phyloP scores from a whole-genome alignment of 805 yeast genomes.

The Peterozyma toletana region DNA sequence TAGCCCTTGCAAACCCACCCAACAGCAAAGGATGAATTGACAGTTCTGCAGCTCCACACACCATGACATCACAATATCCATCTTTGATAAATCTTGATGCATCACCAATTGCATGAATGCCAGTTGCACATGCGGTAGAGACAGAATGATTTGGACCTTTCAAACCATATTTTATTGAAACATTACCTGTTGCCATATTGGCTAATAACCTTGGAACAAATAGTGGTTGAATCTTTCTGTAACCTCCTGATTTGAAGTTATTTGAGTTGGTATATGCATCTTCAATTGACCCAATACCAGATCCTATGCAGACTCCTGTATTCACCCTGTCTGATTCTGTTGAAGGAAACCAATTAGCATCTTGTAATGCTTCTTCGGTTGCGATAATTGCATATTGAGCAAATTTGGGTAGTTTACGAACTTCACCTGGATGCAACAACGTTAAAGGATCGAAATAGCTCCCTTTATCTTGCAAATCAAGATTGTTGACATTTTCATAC shows the following conservation, averaged over 20 bases:
- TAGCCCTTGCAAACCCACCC: constrained; percentile 88
- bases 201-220: constrained; percentile 78
- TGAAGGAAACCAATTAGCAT: constrained; percentile 48
- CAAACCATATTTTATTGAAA: constrained; percentile 70
- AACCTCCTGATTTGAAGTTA: constrained; percentile 40
- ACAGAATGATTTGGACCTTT: constrained; percentile 85
- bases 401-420: constrained; percentile 60
- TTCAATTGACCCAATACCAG: constrained; percentile 85
- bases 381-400: constrained; percentile 77
- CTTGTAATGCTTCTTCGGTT: constrained; percentile 66
- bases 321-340: constrained; percentile 24
- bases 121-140: constrained; percentile 96
- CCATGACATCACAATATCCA: constrained; percentile 78
- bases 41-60: constrained; percentile 94
- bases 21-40: constrained; percentile 79
- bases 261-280: constrained; percentile 62
- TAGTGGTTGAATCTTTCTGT: constrained; percentile 72
- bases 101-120: constrained; percentile 89
- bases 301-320: constrained; percentile 82
- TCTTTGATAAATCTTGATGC: constrained; percentile 74
- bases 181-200: constrained; percentile 93
- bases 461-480: constrained; percentile 26
- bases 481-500: constrained; percentile 2
- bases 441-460: constrained; percentile 32
- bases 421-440: constrained; percentile 39